phyloP scores from a whole-genome alignment of 2,329 filamentous ascomycete genomes.

The Plectosphaerella cucumerina region DNA sequence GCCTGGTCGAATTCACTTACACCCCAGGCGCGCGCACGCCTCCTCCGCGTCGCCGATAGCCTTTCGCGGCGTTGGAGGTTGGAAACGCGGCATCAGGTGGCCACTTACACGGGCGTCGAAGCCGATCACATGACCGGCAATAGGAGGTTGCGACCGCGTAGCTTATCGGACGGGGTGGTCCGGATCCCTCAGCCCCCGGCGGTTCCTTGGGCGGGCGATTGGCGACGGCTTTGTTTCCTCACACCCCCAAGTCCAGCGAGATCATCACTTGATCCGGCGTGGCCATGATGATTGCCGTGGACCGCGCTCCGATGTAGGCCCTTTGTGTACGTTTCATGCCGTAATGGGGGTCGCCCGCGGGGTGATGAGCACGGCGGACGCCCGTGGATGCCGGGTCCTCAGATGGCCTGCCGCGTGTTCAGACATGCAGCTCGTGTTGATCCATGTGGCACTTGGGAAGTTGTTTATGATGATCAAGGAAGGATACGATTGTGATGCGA shows the following conservation, averaged over 20 bases:
- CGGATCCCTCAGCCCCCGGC: not conserved
- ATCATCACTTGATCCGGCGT: not conserved
- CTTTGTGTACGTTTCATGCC: too few relatives aligned
- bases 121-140: conserved; percentile 12
- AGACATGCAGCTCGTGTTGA: too few relatives aligned
- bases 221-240: not conserved
- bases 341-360: too few relatives aligned
- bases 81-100: conserved; percentile 4
- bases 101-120: conserved; percentile 2
- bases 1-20: conserved; percentile 4
- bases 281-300: not conserved
- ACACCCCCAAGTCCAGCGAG: not conserved
- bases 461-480: too few relatives aligned
- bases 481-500: too few relatives aligned
- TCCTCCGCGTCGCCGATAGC: not conserved
- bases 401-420: too few relatives aligned
- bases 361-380: too few relatives aligned
- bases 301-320: too few relatives aligned
- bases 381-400: too few relatives aligned
- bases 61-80: not conserved
- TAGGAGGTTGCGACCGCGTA: not conserved
- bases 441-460: too few relatives aligned
- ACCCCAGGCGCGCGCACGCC: not conserved
- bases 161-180: conserved; percentile 1
- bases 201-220: not conserved